Evolutionary conservation across 768 basidiomycete species (phyloP).

Genomic region (Rhizopogon salebrosus): DNA sequence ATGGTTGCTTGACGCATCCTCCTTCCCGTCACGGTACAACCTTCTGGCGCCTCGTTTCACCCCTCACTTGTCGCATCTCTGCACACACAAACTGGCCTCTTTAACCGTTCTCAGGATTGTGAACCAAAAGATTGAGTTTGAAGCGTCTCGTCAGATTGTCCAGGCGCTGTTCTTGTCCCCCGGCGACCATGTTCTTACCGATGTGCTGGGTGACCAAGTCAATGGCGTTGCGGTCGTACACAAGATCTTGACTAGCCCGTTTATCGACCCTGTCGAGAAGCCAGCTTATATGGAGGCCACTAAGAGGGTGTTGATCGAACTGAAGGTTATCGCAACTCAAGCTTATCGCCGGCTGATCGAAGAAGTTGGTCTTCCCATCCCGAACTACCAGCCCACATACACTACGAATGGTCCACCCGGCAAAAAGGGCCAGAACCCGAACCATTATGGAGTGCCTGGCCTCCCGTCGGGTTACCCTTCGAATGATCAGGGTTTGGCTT

Average conservation of each 20-base stretch:
- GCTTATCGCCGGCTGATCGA: constrained; percentile 92
- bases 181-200: constrained; percentile 85
- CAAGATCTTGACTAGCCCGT: constrained; percentile 86
- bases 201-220: constrained; percentile 93
- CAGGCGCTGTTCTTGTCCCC: constrained; percentile 89
- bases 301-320: constrained; percentile 82
- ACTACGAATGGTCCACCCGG: constrained; percentile 52
- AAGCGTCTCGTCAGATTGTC: constrained; percentile 82
- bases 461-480: constrained; percentile 76
- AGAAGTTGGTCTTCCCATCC: constrained; percentile 89
- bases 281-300: constrained; percentile 75
- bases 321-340: constrained; percentile 92
- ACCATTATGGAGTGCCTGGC: constrained; percentile 63
- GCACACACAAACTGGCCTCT: constrained; percentile 96
- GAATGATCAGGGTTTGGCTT: constrained; percentile 80
- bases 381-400: constrained; percentile 81
- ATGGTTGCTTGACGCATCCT: constrained; percentile 94
- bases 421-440: constrained; percentile 52
- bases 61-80: constrained; percentile 92
- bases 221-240: constrained; percentile 91
- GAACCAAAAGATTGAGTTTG: constrained; percentile 91
- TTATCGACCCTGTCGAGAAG: constrained; percentile 70
- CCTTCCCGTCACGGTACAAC: constrained; percentile 92
- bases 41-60: constrained; percentile 94
- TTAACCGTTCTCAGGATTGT: constrained; percentile 92